A percentile compares a stretch with the other conserved stretches of the same genome.
phyloP scores from a whole-genome alignment of 1,139 yeast genomes.

The Saccharomyces hybrid region DNA sequence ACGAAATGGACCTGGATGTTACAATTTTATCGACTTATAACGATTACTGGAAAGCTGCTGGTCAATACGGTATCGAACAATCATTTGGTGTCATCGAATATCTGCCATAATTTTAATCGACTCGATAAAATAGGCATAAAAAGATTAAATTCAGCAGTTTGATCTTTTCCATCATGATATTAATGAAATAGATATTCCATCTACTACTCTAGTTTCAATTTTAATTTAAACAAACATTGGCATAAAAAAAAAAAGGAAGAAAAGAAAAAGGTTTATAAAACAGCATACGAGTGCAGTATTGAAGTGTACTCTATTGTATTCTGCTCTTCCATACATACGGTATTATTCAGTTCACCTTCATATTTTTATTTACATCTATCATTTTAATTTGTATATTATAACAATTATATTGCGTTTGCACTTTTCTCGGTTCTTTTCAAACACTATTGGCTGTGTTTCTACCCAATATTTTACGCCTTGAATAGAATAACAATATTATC shows the following conservation, averaged over 20 bases:
- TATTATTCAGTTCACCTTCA: background rate
- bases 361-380: background rate
- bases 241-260: background rate
- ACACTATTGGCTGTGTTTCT: too few relatives aligned
- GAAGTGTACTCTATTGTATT: background rate
- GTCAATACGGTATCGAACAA: conserved; percentile 77
- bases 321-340: background rate
- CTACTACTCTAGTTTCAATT: background rate
- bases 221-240: background rate
- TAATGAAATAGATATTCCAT: background rate
- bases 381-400: background rate
- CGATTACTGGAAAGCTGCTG: conserved; percentile 86
- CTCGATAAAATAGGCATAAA: background rate
- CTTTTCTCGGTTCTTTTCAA: too few relatives aligned
- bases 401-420: background rate
- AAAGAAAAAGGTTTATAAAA: background rate
- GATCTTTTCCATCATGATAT: background rate
- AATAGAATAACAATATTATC: too few relatives aligned
- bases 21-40: conserved; percentile 70
- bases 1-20: conserved; percentile 47
- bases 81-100: conserved; percentile 63
- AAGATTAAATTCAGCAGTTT: background rate
- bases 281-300: background rate
- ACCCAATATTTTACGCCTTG: too few relatives aligned
- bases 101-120: conserved; percentile 23